A percentile compares a stretch with the other conserved stretches of the same genome.
Evolutionary conservation across 768 basidiomycete genomes (phyloP).

Genomic region (Mycena rosella): DNA sequence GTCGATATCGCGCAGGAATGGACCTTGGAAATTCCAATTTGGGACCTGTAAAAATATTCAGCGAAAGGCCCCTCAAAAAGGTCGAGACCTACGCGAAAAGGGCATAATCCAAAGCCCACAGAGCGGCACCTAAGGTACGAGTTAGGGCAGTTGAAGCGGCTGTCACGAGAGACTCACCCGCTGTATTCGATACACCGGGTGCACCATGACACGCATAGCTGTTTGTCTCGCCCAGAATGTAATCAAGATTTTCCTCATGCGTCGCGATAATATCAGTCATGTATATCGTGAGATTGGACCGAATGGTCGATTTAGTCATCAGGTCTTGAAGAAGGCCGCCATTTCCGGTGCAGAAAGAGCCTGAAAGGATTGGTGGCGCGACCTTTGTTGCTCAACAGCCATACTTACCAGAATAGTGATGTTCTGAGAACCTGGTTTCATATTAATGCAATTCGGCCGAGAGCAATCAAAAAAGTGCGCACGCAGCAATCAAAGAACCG

Average conservation of each 20-base stretch:
- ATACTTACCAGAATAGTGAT: conserved; percentile 53
- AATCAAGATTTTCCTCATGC: conserved; percentile 59
- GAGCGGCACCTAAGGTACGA: no score
- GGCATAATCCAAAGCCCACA: conserved; percentile 77
- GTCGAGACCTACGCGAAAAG: conserved; percentile 60
- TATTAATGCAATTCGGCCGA: neutral
- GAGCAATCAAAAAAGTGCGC: neutral
- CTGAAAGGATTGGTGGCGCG: conserved; percentile 42
- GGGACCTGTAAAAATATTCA: conserved; percentile 46
- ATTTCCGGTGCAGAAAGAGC: conserved; percentile 70
- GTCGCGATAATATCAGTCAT: conserved; percentile 66
- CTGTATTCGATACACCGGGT: conserved; percentile 71
- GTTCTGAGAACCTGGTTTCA: conserved; percentile 58
- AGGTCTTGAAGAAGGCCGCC: conserved; percentile 68
- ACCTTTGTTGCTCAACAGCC: neutral
- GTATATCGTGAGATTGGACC: conserved; percentile 68
- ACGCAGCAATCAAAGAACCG: conserved; percentile 66
- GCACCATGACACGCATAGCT: conserved; percentile 61
- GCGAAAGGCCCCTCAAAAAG: neutral
- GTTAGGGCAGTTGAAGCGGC: no score
- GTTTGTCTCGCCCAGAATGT: conserved; percentile 75
- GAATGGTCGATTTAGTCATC: conserved; percentile 71
- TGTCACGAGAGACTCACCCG: no score
- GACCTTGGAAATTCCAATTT: conserved; percentile 60
- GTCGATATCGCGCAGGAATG: neutral